Evolutionary conservation across 805 yeast species (phyloP), one percentile per base, ranked within the genome.

Genomic region (Saturnispora dispora): DNA sequence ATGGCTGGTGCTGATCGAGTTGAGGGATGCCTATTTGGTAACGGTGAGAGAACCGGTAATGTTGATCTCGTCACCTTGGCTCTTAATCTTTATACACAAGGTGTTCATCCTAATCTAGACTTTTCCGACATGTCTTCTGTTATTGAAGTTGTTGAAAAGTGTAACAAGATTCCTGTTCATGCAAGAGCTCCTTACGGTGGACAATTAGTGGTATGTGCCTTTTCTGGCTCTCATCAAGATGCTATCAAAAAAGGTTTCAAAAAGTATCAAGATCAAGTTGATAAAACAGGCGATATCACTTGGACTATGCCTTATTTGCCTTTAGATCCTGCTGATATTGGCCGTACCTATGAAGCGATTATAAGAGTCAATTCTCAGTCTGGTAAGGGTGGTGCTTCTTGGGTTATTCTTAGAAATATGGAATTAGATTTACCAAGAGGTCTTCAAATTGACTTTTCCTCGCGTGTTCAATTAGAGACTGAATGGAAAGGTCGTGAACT

Each of bases 321-420:
- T 28, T 74, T 87, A 62, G 95, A 86, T 63, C 95, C 95, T 45
- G 74, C 78, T 58, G 95, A 87, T 65, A 82, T 86, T 60, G 95
- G 95, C 48, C 79, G 93, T 66, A 84, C 84, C n/a, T 87, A 87
- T 70, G 95, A 87, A 68, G 93, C 95, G n/a, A 85, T 87, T 51
- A 86, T 86, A 59, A 79, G 95, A 63, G 93, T 86, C 65, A 86
- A 86, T 69, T 85, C 93, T 11, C 95, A 86, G 69, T 79, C 87
- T 25, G 95, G 95, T 55, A 86, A 86, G 69, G 95, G 95, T 61
- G 95, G 95, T 58, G 85, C 91, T 10, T 87, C 95, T 5, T 86
- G 95, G 93, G 83, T 87, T 57, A 83, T 86, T 62, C 73, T 86
- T 63, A 76, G 87, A 57, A 77, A 78, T 57, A 74, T 87, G 66